Evolutionary conservation across 352 stramenopile species (phyloP).

Genomic region (Achlya hypogyna): DNA sequence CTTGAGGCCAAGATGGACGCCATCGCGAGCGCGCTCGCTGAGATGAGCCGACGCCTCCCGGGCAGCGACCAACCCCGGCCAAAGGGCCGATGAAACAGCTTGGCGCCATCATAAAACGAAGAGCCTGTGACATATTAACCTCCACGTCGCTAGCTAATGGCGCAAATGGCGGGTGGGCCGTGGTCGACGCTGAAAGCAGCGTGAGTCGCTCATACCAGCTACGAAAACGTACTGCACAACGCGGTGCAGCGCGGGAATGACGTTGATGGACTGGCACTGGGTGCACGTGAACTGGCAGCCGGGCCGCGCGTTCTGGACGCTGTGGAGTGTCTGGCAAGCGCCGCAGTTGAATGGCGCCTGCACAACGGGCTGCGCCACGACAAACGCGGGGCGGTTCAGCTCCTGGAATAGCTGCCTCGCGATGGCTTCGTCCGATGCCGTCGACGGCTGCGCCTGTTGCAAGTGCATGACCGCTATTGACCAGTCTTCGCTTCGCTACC

Average conservation of each 20-base stretch:
- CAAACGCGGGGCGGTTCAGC: not conserved
- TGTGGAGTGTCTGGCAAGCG: not conserved
- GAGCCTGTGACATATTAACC: not conserved
- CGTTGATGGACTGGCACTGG: not conserved
- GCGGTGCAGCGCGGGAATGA: not conserved
- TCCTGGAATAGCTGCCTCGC: not conserved
- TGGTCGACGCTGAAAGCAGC: not conserved
- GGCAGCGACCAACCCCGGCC: not conserved
- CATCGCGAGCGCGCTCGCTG: not conserved
- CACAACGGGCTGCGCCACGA: not conserved
- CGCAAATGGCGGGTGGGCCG: not conserved
- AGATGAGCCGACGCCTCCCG: not conserved
- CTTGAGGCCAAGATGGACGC: not conserved
- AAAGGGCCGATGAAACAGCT: not conserved
- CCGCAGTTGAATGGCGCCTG: constrained; percentile 5
- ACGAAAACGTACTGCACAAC: not conserved
- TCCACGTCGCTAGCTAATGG: not conserved
- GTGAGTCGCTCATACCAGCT: not conserved
- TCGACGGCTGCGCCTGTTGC: too few species aligned
- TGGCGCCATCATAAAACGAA: not conserved
- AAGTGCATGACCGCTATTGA: too few species aligned
- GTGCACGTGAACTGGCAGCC: not conserved
- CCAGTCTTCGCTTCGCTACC: too few species aligned
- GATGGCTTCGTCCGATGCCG: not conserved
- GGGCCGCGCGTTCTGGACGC: not conserved